Evolutionary conservation across 495 filamentous ascomycete species (phyloP), one percentile per base, ranked within the genome.

Genomic region (Staphylotrichum longicolle): DNA sequence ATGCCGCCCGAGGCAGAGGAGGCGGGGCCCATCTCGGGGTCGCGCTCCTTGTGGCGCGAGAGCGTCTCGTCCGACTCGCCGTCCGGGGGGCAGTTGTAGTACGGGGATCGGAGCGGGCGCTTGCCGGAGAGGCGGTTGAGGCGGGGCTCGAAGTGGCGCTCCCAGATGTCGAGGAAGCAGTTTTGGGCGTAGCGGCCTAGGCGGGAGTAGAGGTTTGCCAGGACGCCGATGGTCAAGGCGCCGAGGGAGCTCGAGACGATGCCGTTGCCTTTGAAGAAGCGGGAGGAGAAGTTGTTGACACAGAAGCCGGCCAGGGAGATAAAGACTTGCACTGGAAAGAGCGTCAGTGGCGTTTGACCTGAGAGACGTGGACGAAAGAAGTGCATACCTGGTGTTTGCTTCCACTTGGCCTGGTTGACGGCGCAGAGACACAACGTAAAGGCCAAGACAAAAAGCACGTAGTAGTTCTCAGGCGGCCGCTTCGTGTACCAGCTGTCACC

Each of bases 331-430:
- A 73, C 71, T 66, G 60, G 15, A 35, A 20, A 14, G 10, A n/a
- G 15, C 14, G 54, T 62, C 54, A 60, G 51, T 32, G n/a, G 15
- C 8, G 12, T 41, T 8, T 27, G 20, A 8, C 39, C 8, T 3
- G 14, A 8, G 15, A 14, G 7, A 34, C 3, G 7, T 10, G 7
- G 1, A 7, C 15, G 2, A 1, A 15, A 15, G 35, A 34, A 50
- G 15, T 88, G 65, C 91, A 90, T 93, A 56, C 90, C 81, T 2
- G 93, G 93, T 35, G 88, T 85, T 71, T 98, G 93, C 68, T 87
- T 90, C 86, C 85, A 93, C 69, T 93, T 93, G 47, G 89, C 90
- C 61, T 95, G 90, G 74, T 95, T 96, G 76, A 96, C 89, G 63
- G 88, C 71, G 49, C 90, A 87, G 11, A 97, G 82, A 68, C 88